A percentile compares a stretch with the other conserved stretches of the same genome.
phyloP scores from a whole-genome alignment of 1,139 yeast genomes.

The Hansenula lynferdii region DNA sequence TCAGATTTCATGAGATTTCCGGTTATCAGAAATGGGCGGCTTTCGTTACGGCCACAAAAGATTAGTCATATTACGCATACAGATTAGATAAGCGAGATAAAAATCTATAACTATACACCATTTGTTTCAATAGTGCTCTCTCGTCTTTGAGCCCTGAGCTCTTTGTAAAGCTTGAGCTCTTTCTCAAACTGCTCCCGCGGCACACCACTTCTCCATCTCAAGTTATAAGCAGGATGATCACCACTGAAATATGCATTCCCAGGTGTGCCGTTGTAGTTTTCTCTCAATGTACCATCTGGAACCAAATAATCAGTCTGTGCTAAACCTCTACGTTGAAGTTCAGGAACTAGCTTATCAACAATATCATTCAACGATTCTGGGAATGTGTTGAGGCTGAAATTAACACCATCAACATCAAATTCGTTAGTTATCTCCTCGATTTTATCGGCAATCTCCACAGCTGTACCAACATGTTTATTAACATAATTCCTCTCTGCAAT shows the following conservation, averaged over 20 bases:
- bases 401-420: background rate
- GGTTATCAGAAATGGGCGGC: no score
- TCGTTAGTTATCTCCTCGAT: background rate
- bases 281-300: background rate
- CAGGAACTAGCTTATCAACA: conserved; percentile 28
- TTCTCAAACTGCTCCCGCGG: conserved; percentile 30
- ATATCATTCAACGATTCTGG: conserved; percentile 27
- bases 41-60: no score
- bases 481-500: background rate
- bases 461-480: background rate
- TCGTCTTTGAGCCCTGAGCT: background rate
- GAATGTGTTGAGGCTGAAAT: background rate
- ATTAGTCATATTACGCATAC: no score
- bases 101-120: no score
- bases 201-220: conserved; percentile 33
- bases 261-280: background rate
- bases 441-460: background rate
- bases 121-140: no score
- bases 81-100: no score
- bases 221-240: conserved; percentile 31
- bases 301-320: conserved; percentile 28
- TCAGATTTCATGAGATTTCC: no score
- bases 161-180: conserved; percentile 1
- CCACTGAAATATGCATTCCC: conserved; percentile 5
- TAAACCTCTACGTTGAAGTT: conserved; percentile 25